A percentile compares a stretch with the other conserved stretches of the same genome.
phyloP scores from a whole-genome alignment of 179 eudicot species.

The Spinacia oleracea region DNA sequence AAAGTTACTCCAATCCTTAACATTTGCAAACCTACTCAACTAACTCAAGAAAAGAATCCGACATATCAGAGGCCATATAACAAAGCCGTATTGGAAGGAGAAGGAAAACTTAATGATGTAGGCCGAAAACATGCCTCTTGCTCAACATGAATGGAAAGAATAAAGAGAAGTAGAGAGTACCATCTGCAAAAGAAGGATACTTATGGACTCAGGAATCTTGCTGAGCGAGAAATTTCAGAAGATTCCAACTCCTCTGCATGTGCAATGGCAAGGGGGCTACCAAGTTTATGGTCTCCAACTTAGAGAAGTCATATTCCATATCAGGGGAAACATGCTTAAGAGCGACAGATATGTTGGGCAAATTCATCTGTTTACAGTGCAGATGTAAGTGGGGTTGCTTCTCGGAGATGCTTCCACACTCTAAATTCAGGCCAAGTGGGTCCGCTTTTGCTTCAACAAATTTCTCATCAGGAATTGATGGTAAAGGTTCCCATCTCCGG shows the following conservation, averaged over 20 bases:
- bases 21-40: neutral
- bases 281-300: constrained; percentile 51
- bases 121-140: neutral
- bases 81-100: no score
- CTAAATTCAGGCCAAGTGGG: constrained; percentile 42
- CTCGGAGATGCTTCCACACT: constrained; percentile 62
- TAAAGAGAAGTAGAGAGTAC: neutral
- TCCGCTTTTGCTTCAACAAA: constrained; percentile 18
- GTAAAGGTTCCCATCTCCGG: constrained; percentile 48
- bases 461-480: constrained; percentile 22
- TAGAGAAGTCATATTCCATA: constrained; percentile 44
- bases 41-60: neutral
- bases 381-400: constrained; percentile 75
- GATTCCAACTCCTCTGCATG: constrained; percentile 93
- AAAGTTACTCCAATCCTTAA: neutral
- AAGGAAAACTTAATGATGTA: neutral
- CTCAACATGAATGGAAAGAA: neutral
- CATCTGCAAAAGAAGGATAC: neutral
- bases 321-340: constrained; percentile 40
- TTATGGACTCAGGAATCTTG: constrained; percentile 17
- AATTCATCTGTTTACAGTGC: constrained; percentile 80
- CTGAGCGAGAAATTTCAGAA: constrained; percentile 39
- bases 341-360: constrained; percentile 62
- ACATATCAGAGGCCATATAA: no score
- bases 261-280: constrained; percentile 80